A percentile compares a stretch with the other conserved stretches of the same genome.
phyloP scores from a whole-genome alignment of 257 asterid genomes.

The Rhazya stricta region DNA sequence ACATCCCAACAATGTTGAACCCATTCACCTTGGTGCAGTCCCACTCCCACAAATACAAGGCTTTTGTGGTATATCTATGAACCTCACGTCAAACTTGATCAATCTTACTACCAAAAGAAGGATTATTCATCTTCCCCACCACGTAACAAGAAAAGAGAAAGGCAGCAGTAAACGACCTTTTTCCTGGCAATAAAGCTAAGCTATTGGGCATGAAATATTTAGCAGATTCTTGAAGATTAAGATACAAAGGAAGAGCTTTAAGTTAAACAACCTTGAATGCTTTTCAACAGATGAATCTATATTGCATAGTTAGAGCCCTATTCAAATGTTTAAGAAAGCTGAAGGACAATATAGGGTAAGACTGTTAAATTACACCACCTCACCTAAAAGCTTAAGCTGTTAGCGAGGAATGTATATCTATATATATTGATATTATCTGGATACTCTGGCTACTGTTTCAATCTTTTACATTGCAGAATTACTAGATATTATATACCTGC shows the following conservation, averaged over 20 bases:
- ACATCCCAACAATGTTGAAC: background rate
- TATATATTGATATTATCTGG: too few relatives aligned
- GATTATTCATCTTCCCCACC: background rate
- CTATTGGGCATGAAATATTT: background rate
- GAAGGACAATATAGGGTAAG: background rate
- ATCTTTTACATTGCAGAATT: background rate
- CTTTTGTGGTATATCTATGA: background rate
- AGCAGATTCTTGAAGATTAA: background rate
- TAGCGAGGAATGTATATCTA: background rate
- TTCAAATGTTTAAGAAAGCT: background rate
- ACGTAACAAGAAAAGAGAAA: background rate
- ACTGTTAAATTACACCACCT: background rate
- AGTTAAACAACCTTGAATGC: background rate
- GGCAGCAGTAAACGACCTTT: background rate
- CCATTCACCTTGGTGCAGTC: background rate
- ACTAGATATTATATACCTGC: conserved; percentile 62
- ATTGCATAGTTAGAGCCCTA: background rate
- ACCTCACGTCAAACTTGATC: background rate
- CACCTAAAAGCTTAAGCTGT: background rate
- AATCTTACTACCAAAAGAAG: background rate
- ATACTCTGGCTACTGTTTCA: background rate
- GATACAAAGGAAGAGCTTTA: background rate
- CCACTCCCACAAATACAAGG: background rate
- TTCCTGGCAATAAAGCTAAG: background rate
- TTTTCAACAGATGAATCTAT: background rate